Evolutionary conservation across 169 alveolate genomes (phyloP).

Genomic region (Eimeria acervulina): DNA sequence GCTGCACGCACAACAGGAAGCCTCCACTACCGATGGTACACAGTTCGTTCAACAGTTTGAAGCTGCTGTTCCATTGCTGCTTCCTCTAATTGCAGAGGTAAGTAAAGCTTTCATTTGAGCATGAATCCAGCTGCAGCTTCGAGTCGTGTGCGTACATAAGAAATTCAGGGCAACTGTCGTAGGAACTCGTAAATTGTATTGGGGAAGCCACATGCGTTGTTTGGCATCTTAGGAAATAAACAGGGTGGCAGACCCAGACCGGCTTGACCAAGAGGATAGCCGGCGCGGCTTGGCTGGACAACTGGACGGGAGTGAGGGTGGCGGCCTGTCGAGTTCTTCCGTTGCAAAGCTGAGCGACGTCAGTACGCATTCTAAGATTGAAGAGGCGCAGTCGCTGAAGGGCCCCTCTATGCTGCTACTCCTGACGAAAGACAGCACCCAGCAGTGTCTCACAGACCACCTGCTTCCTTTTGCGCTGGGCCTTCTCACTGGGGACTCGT

Average conservation of each 20-base stretch:
- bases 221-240: conserved; percentile 44
- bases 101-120: not conserved
- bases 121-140: not conserved
- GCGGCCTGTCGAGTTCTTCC: not conserved
- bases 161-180: no score
- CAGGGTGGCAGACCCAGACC: conserved; percentile 78
- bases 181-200: not conserved
- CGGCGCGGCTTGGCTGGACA: conserved; percentile 45
- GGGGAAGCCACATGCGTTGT: not conserved
- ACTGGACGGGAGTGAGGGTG: conserved; percentile 14
- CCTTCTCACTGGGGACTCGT: conserved; percentile 60
- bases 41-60: conserved; percentile 56
- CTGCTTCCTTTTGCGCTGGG: conserved; percentile 56
- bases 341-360: conserved; percentile 21
- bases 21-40: not conserved
- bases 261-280: conserved; percentile 50
- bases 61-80: conserved; percentile 63
- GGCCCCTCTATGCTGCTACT: conserved; percentile 76
- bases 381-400: conserved; percentile 79
- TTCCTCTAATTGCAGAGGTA: conserved; percentile 79
- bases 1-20: not conserved
- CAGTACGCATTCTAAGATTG: conserved; percentile 51
- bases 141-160: not conserved
- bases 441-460: conserved; percentile 28
- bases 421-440: conserved; percentile 31